These are phyloP conservation scores for Suillus spraguei DNA, from an alignment of 768 basidiomycete species.

Conservation along the genomic window DNA sequence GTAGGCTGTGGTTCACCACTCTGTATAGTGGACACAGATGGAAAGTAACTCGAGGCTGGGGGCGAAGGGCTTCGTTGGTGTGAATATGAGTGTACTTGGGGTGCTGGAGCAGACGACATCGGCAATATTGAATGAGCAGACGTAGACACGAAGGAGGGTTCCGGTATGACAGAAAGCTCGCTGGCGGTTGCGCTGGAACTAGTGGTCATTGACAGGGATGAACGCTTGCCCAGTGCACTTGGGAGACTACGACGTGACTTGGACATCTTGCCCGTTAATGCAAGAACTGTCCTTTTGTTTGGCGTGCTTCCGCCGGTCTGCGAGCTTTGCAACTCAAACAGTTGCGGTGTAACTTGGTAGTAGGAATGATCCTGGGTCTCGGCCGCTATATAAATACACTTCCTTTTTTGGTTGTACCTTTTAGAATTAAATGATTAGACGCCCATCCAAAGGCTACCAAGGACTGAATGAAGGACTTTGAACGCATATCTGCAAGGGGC, in stretches of 20 bases:
- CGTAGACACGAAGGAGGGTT: constrained; percentile 23
- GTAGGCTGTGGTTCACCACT: constrained; percentile 55
- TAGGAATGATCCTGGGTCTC: background rate
- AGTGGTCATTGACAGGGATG: constrained; percentile 15
- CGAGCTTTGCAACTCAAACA: background rate
- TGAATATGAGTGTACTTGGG: constrained; percentile 12
- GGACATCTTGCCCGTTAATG: constrained; percentile 23
- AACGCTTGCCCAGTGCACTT: constrained; percentile 22
- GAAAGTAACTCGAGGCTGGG: constrained; percentile 83
- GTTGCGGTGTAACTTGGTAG: background rate
- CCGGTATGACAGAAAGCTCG: constrained; percentile 21
- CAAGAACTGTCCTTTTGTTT: background rate
- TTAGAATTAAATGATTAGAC: constrained; percentile 17
- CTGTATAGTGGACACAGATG: constrained; percentile 52
- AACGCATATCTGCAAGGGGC: background rate
- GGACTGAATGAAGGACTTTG: background rate
- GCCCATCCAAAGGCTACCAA: constrained; percentile 9
- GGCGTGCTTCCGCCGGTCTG: constrained; percentile 2
- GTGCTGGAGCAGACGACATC: constrained; percentile 15
- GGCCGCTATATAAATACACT: background rate
- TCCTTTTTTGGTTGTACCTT: constrained; percentile 13
- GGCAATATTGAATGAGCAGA: constrained; percentile 25
- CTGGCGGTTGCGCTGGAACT: constrained; percentile 11
- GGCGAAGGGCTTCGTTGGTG: constrained; percentile 53
- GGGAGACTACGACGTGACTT: constrained; percentile 28